Conservation (phyloP, 495 filamentous ascomycete species). For the Penicillium antarcticum region DNA sequence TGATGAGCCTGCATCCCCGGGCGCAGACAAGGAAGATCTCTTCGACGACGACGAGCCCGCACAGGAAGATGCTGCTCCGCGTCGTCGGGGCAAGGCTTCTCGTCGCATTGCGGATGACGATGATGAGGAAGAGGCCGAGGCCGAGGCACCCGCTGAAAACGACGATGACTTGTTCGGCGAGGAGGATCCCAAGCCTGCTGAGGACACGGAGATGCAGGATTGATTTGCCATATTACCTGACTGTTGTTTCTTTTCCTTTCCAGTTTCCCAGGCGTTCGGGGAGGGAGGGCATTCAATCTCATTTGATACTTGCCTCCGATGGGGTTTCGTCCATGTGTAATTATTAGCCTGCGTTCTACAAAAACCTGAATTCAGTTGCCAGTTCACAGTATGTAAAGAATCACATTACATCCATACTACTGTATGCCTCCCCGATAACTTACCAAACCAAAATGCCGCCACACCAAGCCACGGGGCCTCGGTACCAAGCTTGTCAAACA, state of each 20-base stretch:
- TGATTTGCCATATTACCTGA: conserved; percentile 8
- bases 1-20: conserved; percentile 46
- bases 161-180: conserved; percentile 27
- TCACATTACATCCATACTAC: no score
- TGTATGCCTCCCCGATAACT: no score
- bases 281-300: background rate
- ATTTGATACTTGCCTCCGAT: background rate
- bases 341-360: conserved; percentile 2
- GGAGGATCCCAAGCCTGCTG: conserved; percentile 10
- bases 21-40: conserved; percentile 33
- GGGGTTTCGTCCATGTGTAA: background rate
- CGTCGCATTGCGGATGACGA: conserved; percentile 45
- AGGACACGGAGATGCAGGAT: conserved; percentile 30
- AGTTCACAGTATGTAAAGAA: background rate
- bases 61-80: conserved; percentile 30
- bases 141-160: conserved; percentile 7
- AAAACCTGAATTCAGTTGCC: background rate
- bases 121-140: conserved; percentile 39
- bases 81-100: conserved; percentile 33
- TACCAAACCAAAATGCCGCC: no score
- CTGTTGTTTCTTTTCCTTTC: background rate
- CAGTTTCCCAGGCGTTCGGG: background rate
- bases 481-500: no score
- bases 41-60: conserved; percentile 31
- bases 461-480: no score